Conservation (phyloP, 257 asterid genomes). For the Dorcoceras hygrometricum region DNA sequence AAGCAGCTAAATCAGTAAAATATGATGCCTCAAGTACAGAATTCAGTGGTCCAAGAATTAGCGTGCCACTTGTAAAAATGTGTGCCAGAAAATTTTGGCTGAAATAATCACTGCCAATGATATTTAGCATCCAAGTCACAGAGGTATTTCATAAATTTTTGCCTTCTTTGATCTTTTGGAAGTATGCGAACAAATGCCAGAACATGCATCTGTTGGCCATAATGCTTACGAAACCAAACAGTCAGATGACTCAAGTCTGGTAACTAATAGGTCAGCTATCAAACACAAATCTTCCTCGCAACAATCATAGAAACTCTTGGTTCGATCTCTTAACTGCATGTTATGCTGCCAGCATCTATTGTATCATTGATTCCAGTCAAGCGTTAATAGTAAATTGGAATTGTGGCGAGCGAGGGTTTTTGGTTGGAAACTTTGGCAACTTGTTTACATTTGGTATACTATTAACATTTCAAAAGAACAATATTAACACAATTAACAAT, state of each 20-base stretch:
- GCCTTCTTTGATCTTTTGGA: no score
- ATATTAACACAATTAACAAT: not conserved
- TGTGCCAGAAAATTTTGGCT: no score
- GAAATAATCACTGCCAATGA: no score
- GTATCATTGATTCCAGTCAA: not conserved
- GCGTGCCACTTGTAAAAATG: not conserved
- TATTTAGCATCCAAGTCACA: no score
- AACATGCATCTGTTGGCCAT: not conserved
- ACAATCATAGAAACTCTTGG: not conserved
- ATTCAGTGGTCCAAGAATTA: not conserved
- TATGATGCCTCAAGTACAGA: not conserved
- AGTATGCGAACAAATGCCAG: not conserved
- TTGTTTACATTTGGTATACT: not conserved
- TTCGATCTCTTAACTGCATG: not conserved
- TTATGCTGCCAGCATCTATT: not conserved
- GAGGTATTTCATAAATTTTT: no score
- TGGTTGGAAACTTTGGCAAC: not conserved
- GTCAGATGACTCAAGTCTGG: not conserved
- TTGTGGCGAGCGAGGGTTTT: not conserved
- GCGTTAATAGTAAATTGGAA: not conserved
- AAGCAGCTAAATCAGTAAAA: conserved; percentile 7
- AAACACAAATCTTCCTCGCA: not conserved
- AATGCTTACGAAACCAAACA: not conserved
- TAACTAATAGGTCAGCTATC: not conserved
- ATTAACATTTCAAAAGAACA: not conserved